A percentile compares a stretch with the other conserved stretches of the same genome.
phyloP scores from a whole-genome alignment of 164 flowering plant species.

The Umbilicus rupestris region DNA sequence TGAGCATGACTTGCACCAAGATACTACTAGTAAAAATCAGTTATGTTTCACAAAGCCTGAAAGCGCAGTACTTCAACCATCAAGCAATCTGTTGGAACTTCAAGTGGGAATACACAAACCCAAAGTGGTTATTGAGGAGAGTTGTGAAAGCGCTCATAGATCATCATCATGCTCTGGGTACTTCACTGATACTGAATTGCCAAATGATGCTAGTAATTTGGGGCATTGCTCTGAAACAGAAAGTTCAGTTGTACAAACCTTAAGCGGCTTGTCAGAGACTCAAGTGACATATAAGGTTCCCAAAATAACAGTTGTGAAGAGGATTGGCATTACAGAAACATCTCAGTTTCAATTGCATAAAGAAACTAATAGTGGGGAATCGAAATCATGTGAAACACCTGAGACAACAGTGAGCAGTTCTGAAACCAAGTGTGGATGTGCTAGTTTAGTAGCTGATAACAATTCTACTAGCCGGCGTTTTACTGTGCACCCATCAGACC shows the following conservation, averaged over 20 bases:
- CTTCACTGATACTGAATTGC: neutral
- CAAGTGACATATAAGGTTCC: conserved; percentile 20
- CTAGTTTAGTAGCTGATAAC: conserved; percentile 21
- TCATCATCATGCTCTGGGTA: neutral
- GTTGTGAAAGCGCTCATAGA: neutral
- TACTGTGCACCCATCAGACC: neutral
- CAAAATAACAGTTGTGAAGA: conserved; percentile 19
- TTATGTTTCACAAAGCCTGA: neutral
- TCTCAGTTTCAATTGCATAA: conserved; percentile 19
- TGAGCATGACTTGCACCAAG: neutral
- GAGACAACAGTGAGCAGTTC: conserved; percentile 22
- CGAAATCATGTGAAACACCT: conserved; percentile 16
- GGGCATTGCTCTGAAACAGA: conserved; percentile 14
- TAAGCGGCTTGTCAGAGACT: conserved; percentile 20
- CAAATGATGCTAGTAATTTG: neutral
- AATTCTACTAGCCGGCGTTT: conserved; percentile 16
- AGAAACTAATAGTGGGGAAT: conserved; percentile 20
- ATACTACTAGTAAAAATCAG: neutral
- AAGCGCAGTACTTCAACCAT: neutral
- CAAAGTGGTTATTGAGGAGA: neutral
- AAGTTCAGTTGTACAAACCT: conserved; percentile 19
- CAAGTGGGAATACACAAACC: neutral
- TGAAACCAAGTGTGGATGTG: conserved; percentile 20
- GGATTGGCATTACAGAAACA: conserved; percentile 24
- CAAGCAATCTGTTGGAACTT: neutral